Evolutionary conservation across 139 green algal species (phyloP).

Genomic region (Astrephomene gubernaculifera): DNA sequence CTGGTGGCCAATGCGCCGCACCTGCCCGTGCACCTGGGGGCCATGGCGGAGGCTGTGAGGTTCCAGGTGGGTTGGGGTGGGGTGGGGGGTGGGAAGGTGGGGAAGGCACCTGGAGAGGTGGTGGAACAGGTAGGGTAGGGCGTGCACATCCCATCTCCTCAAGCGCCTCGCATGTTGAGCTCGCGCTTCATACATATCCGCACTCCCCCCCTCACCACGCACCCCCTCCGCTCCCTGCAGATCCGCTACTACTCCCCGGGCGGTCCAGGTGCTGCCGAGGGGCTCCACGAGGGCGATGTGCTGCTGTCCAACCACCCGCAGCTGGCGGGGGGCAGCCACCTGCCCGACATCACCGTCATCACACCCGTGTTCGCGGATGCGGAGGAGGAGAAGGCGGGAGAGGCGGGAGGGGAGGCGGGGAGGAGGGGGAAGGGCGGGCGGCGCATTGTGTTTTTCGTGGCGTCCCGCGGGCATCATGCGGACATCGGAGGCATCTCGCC

Average conservation of each 20-base stretch:
- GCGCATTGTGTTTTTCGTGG: conserved; percentile 95
- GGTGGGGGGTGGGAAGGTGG: too few relatives aligned
- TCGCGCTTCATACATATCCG: background rate
- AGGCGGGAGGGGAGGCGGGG: background rate
- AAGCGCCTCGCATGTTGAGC: too few relatives aligned
- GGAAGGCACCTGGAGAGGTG: too few relatives aligned
- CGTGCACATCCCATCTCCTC: too few relatives aligned
- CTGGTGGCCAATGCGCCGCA: conserved; percentile 99
- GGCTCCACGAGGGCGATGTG: conserved; percentile 88
- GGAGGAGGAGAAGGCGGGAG: background rate
- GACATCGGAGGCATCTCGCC: conserved; percentile 93
- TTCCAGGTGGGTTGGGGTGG: conserved; percentile 84
- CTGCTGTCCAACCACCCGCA: conserved; percentile 96
- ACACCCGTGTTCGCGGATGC: conserved; percentile 89
- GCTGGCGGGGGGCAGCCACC: conserved; percentile 91
- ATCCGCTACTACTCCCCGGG: conserved; percentile 62
- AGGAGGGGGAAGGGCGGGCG: too few relatives aligned
- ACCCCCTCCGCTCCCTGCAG: conserved; percentile 25
- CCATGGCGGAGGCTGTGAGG: conserved; percentile 93
- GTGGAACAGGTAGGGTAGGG: background rate
- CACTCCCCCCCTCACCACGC: background rate
- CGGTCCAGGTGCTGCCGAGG: conserved; percentile 59
- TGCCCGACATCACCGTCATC: conserved; percentile 99
- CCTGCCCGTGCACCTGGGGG: conserved; percentile 97
- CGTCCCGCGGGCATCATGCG: conserved; percentile 65